Evolutionary conservation across 2,329 filamentous ascomycete genomes (phyloP), one percentile per base, ranked within the genome.

Genomic region (Pseudocercospora fijiensis): DNA sequence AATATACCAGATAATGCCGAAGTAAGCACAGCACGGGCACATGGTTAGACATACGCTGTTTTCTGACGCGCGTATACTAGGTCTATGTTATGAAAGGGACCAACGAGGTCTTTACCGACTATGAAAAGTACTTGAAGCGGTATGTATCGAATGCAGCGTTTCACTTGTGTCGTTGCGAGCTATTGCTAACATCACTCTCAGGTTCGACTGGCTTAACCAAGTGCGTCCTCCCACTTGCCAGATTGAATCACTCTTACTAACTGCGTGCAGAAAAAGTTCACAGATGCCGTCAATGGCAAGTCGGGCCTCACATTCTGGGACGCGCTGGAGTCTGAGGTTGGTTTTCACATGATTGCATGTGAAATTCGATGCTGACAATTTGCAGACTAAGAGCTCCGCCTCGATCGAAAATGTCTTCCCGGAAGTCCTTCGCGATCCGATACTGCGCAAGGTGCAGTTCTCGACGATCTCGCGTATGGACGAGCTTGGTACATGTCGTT

Each of bases 281-380:
- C 96, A 65, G 96, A 96, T 78, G 91, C 96, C 76, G 96, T 98
- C 69, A 96, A 92, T 11, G 95, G 95, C 60, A 94, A 96, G 76
- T 96, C 92, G 28, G 90, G 90, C 59, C 82, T 97, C 69, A 94
- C 87, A 3, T 99, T 96, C 78, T 97, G 97, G 74, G 92, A 96
- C 70, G 95, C 95, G 26, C 85, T 94, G 28, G 72, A 73, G 37
- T 76, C 74, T 18, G 75, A 77, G 74, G 75, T 76, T 69, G 53
- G 71, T 57, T 52, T 57, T 65, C 59, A 63, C 57, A 62, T 56
- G 63, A 67, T 57, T 10, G 27, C 28, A 53, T 22, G 26, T 58
- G 37, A 49, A 59, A 30, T 41, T 56, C 52, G 33, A 33, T 51
- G 56, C 71, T 76, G 52, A 75, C 58, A 3, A 62, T 45, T 16